Evolutionary conservation across 371 early-diverging fungal species (phyloP).

Genomic region (Chytridium lagenaria): DNA sequence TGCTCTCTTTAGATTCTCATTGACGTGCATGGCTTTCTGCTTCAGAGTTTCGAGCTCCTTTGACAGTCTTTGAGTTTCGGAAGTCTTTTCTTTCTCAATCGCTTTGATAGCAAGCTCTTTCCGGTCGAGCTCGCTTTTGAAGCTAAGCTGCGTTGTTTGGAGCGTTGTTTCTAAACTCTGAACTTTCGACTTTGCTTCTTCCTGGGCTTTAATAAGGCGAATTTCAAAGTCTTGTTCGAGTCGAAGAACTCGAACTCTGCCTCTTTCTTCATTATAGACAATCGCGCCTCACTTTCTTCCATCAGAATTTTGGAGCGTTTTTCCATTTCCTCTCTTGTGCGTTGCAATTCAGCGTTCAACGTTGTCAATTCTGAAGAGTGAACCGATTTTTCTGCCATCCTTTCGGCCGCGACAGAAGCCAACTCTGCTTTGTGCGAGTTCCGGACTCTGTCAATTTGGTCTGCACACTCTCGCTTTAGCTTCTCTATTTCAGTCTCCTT

Average conservation of each 20-base stretch:
- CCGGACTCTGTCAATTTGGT: constrained; percentile 4
- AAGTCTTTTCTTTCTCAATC: constrained; percentile 26
- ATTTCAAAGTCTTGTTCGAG: constrained; percentile 15
- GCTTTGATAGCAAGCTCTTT: constrained; percentile 6
- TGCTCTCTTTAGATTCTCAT: constrained; percentile 33
- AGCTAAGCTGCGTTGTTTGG: neutral
- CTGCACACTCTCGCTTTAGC: constrained; percentile 16
- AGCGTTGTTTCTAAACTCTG: constrained; percentile 14
- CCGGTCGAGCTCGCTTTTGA: constrained; percentile 16
- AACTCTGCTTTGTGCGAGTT: constrained; percentile 6
- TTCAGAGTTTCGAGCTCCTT: constrained; percentile 33
- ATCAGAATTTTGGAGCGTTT: neutral
- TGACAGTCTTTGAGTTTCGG: constrained; percentile 33
- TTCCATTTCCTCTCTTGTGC: constrained; percentile 21
- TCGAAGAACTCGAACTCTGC: constrained; percentile 10
- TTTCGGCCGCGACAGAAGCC: constrained; percentile 6
- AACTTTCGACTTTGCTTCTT: constrained; percentile 18
- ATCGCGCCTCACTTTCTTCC: constrained; percentile 16
- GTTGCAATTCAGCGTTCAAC: constrained; percentile 2
- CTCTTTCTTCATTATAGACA: constrained; percentile 3
- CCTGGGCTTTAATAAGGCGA: constrained; percentile 16
- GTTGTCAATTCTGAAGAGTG: neutral
- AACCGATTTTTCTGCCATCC: neutral
- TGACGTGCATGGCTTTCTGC: constrained; percentile 22
- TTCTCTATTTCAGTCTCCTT: constrained; percentile 26